Conservation (phyloP, 2,329 filamentous ascomycete genomes). For the Botryotinia calthae region DNA sequence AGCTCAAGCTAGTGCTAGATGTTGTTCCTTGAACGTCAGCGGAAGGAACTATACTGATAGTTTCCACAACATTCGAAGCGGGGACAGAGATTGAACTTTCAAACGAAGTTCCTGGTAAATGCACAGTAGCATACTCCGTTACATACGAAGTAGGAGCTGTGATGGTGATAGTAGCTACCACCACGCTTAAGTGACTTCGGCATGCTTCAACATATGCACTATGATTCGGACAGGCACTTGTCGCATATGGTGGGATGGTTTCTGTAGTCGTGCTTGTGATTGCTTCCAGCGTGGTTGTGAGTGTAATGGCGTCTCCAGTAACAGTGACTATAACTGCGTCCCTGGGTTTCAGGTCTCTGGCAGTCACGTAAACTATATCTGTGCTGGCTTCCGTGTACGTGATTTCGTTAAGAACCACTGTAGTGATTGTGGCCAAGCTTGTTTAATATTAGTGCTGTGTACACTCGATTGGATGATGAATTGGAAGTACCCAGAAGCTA, state of each 20-base stretch:
- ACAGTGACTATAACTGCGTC: neutral
- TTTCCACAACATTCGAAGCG: neutral
- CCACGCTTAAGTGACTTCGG: neutral
- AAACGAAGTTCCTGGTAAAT: neutral
- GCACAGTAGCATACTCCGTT: neutral
- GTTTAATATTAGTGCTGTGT: neutral
- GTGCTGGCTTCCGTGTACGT: conserved; percentile 3
- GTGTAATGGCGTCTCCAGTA: neutral
- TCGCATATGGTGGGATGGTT: neutral
- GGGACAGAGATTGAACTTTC: neutral
- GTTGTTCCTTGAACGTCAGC: neutral
- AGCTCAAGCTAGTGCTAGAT: neutral
- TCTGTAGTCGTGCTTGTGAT: neutral
- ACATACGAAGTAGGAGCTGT: conserved; percentile 10
- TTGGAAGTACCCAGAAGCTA: neutral
- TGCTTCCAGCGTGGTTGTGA: neutral
- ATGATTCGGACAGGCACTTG: neutral
- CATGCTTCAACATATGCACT: conserved; percentile 11
- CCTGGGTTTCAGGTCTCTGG: neutral
- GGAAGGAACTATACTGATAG: neutral
- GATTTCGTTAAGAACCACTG: neutral
- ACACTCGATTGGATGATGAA: neutral
- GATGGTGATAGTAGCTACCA: neutral
- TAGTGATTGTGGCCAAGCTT: neutral
- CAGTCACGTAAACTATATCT: conserved; percentile 3